These are phyloP conservation scores for Aleurites moluccanus DNA, from an alignment of 441 rosid genomes.

Conservation along the genomic window DNA sequence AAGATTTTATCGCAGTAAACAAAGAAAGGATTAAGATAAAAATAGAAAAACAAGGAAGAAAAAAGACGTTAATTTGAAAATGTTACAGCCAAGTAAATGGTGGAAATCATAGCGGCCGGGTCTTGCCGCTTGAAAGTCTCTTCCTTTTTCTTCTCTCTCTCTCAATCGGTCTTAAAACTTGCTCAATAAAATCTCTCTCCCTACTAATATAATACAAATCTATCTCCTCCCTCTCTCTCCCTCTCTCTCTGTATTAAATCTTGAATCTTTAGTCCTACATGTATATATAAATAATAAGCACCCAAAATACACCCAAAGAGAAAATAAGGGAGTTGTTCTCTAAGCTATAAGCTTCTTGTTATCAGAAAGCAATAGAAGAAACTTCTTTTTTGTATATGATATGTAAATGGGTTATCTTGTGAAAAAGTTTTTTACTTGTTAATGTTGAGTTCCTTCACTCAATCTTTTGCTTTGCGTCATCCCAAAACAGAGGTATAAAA, in stretches of 20 bases:
- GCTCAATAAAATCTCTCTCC: background rate
- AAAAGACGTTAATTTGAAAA: constrained; percentile 6
- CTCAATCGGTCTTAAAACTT: background rate
- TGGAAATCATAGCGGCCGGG: too few relatives aligned
- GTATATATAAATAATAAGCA: background rate
- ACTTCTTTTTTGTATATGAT: constrained; percentile 4
- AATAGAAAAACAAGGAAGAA: background rate
- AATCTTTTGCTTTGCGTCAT: constrained; percentile 49
- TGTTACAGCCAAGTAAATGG: constrained; percentile 14
- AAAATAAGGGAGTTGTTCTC: background rate
- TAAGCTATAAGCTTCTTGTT: background rate
- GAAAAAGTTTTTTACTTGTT: constrained; percentile 9
- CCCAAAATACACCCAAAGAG: background rate
- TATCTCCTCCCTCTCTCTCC: too few relatives aligned
- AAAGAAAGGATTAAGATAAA: background rate
- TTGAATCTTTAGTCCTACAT: background rate
- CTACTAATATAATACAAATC: too few relatives aligned
- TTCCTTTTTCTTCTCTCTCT: background rate
- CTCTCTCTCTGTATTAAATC: background rate
- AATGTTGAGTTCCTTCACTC: constrained; percentile 39
- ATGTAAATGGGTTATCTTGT: background rate
- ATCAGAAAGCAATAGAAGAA: background rate
- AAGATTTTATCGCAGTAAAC: background rate
- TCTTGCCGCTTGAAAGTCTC: constrained; percentile 13
- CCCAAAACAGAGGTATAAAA: constrained; percentile 30